These are phyloP conservation scores for Ceratobasidium papillatum DNA, from an alignment of 1,284 basidiomycete genomes.

Conservation along the genomic window DNA sequence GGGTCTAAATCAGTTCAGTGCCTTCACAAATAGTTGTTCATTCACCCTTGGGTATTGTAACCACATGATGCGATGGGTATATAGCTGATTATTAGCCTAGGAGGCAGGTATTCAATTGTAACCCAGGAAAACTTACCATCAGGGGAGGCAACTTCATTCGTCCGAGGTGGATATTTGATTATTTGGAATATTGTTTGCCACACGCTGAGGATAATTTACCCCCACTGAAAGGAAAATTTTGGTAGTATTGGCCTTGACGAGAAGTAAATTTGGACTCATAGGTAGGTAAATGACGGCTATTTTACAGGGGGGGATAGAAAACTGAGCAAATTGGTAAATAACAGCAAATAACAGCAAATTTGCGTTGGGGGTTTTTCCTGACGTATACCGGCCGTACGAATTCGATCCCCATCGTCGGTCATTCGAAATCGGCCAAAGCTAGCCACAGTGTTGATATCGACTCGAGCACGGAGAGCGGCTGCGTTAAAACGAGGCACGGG, in stretches of 20 bases:
- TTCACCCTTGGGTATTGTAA: too few species aligned
- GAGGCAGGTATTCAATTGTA: too few species aligned
- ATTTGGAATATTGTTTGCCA: too few species aligned
- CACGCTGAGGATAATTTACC: background rate
- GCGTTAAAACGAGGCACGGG: too few species aligned
- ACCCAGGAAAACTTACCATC: too few species aligned
- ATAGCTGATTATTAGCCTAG: too few species aligned
- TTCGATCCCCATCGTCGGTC: background rate
- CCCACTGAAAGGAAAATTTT: background rate
- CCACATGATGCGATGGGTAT: too few species aligned
- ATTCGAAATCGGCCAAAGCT: background rate
- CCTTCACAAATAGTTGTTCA: too few species aligned
- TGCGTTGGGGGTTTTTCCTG: background rate
- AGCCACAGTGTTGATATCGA: background rate
- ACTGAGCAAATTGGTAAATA: background rate
- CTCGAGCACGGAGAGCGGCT: background rate
- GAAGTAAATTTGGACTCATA: background rate
- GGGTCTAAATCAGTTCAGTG: too few species aligned
- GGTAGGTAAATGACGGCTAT: background rate
- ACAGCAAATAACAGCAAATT: constrained; percentile 14
- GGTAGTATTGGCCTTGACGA: background rate
- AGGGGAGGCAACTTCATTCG: too few species aligned
- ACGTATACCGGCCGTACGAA: constrained; percentile 16
- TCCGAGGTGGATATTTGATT: too few species aligned
- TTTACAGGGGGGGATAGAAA: background rate